phyloP scores from a whole-genome alignment of 495 filamentous ascomycete genomes.

The Xylaria flabelliformis region DNA sequence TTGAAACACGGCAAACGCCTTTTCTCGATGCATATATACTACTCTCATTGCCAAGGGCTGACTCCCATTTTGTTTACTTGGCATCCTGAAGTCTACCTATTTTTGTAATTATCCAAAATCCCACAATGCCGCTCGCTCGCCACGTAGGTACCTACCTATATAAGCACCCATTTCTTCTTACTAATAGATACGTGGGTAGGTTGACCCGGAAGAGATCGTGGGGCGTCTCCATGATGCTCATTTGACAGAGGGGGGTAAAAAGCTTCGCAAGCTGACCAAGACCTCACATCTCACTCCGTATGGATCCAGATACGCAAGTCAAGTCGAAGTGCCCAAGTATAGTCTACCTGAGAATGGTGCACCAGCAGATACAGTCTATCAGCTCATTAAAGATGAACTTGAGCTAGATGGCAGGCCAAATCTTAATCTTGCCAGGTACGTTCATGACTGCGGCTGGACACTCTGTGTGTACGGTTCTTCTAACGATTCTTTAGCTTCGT shows the following conservation, averaged over 20 bases:
- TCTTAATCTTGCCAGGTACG: slow-evolving; percentile 68
- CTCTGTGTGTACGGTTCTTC: background rate
- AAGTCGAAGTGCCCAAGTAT: slow-evolving; percentile 71
- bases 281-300: slow-evolving; percentile 67
- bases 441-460: background rate
- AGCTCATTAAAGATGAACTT: slow-evolving; percentile 75
- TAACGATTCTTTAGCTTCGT: slow-evolving; percentile 60
- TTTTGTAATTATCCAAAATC: background rate
- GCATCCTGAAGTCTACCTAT: background rate
- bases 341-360: slow-evolving; percentile 66
- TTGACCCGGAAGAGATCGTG: slow-evolving; percentile 69
- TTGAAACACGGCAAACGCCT: background rate
- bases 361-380: slow-evolving; percentile 67
- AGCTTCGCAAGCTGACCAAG: slow-evolving; percentile 48
- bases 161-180: background rate
- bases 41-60: background rate
- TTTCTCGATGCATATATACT: background rate
- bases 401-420: slow-evolving; percentile 77
- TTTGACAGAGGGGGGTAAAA: slow-evolving; percentile 48
- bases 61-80: background rate
- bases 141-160: slow-evolving; percentile 27
- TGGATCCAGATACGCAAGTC: slow-evolving; percentile 65
- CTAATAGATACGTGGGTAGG: slow-evolving; percentile 46
- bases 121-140: slow-evolving; percentile 23
- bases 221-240: slow-evolving; percentile 55